These are phyloP conservation scores for Pulicaria dysenterica DNA, from an alignment of 129 eudicot genomes.

Conservation along the genomic window DNA sequence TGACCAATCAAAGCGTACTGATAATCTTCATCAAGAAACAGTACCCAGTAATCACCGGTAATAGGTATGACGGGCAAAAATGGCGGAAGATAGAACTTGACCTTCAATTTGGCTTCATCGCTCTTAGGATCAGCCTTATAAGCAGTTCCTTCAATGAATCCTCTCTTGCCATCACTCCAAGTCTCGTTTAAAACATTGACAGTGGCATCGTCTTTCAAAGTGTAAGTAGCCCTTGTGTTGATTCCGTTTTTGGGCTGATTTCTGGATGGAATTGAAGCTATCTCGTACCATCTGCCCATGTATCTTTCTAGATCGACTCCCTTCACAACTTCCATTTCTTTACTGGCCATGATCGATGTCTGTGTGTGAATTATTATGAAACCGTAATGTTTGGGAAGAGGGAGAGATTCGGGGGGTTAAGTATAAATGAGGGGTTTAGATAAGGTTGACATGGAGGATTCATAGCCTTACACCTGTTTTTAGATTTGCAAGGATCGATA, in stretches of 20 bases:
- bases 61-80: constrained; percentile 85
- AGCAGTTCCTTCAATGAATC: constrained; percentile 72
- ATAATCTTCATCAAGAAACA: constrained; percentile 65
- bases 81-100: constrained; percentile 79
- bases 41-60: constrained; percentile 81
- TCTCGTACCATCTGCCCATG: constrained; percentile 91
- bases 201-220: constrained; percentile 54
- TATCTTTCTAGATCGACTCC: constrained; percentile 56
- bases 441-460: background rate
- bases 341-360: background rate
- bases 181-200: constrained; percentile 77
- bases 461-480: too few relatives aligned
- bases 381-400: background rate
- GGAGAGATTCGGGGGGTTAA: background rate
- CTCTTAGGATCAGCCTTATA: constrained; percentile 71
- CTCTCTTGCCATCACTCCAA: constrained; percentile 68
- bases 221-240: constrained; percentile 81
- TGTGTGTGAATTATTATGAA: background rate
- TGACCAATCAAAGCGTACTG: constrained; percentile 80
- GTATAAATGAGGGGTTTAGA: background rate
- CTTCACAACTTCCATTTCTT: constrained; percentile 69
- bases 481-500: too few relatives aligned
- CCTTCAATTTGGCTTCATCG: constrained; percentile 90
- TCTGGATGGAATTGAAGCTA: constrained; percentile 65
- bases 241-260: constrained; percentile 63